Evolutionary conservation across 169 alveolate species (phyloP), one percentile per base, ranked within the genome.

Genomic region (Eimeria falciformis): DNA sequence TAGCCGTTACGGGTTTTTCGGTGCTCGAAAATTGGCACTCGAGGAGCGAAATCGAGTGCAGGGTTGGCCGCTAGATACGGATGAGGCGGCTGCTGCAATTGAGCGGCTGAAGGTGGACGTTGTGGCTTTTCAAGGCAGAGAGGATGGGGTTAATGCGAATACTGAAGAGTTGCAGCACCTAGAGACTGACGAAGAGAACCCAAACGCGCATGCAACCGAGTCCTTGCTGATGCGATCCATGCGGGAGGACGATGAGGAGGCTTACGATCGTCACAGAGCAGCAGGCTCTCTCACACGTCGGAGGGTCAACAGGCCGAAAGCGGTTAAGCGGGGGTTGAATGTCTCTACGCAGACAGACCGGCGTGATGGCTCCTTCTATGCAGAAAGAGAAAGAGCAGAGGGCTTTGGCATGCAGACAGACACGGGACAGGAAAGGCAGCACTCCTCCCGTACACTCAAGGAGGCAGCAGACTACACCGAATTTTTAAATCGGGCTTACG

Each of bases 21-120:
- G 92, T 71, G 96, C 96, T 65, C 87, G 95, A 25, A 92, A 87
- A 68, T 85, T 95, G 86, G 96, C 96, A 71, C 91, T 95, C 6
- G 96, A 94, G 75, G 93, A 89, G 83, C 90, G 93, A 46, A 89
- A 89, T 46, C 50, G 90, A 0, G 77, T 89, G 4, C 81, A 73
- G 47, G 93, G 93, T 17, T 89, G 93, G 93, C 93, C 93, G 21
- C 90, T 75, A 6, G 43, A 50, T 37, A 65, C 93, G 14, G 93
- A 89, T 17, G 93, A 89, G 77, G 93, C 93, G 1, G 68, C 73
- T 14, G 89, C 73, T 27, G 82, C 84, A 11, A 77, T 89, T 53
- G 93, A 73, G 17, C 65, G 79, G 29, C 47, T 89, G 66, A 89
- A 77, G 68, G 68, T 69, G 3, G 46, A 56, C 53, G 93, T 78